Conservation (phyloP, 371 early-diverging fungal genomes). For the Encephalitozoon hellem region DNA sequence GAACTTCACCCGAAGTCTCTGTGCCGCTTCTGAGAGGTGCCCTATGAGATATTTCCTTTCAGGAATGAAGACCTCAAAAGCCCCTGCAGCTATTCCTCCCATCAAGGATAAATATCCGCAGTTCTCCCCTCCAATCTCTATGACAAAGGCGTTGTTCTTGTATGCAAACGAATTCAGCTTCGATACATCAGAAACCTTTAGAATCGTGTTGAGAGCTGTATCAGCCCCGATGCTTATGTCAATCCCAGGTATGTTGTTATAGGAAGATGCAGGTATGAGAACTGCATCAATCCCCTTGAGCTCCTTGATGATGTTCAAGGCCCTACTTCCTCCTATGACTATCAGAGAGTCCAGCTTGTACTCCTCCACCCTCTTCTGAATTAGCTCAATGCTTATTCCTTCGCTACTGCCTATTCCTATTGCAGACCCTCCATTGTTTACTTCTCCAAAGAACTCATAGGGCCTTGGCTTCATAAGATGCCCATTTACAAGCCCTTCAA, state of each 20-base stretch:
- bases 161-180: constrained; percentile 77
- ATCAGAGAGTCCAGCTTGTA: constrained; percentile 74
- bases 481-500: constrained; percentile 77
- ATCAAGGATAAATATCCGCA: constrained; percentile 84
- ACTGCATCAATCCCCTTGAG: constrained; percentile 68
- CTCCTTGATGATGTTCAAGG: constrained; percentile 65
- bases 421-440: constrained; percentile 77
- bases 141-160: constrained; percentile 81
- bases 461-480: constrained; percentile 13
- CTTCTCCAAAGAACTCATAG: constrained; percentile 72
- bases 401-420: constrained; percentile 83
- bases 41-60: constrained; percentile 53
- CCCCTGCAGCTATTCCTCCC: constrained; percentile 78
- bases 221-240: constrained; percentile 88
- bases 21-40: constrained; percentile 43
- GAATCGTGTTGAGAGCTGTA: constrained; percentile 87
- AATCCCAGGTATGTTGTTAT: constrained; percentile 94
- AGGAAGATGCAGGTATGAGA: constrained; percentile 83
- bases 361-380: constrained; percentile 80
- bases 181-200: constrained; percentile 79
- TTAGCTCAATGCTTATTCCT: constrained; percentile 67
- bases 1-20: constrained; percentile 47
- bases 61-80: constrained; percentile 83
- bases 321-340: constrained; percentile 87
- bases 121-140: constrained; percentile 90